Evolutionary conservation across 2,329 filamentous ascomycete species (phyloP), one percentile per base, ranked within the genome.

Genomic region (Scytalidium sp.): DNA sequence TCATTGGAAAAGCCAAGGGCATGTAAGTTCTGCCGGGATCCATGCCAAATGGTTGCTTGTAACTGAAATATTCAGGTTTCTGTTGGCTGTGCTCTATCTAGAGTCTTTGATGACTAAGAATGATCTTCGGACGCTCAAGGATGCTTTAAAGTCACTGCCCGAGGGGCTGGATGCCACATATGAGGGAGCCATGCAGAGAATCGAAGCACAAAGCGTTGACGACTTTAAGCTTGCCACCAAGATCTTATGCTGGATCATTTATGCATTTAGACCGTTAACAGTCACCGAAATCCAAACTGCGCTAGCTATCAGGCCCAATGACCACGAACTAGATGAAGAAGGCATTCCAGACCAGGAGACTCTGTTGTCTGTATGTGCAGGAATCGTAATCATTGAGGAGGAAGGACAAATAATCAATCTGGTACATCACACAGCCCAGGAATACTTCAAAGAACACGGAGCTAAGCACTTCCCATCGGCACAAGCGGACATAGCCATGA

Each of bases 61-160:
- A 36, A 36, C 15, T n/a, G 17, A 8, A 36, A 8, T 36, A 15
- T 7, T 4, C 15, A 46, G 54, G 50, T 58, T 23, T 49, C 53
- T 70, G 13, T 59, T 67, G 8, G 67, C 64, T 21, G 54, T 57
- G 2, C 59, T 70, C 2, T 57, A 68, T 45, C 49, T 66, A 1
- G 60, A 66, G 32, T 63, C 63, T 4, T 56, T 70, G 2, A 45
- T 50, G 17, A 57, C 55, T 15, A 61, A 64, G 45, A 53, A 9
- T 9, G 15, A n/a, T 4, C 8, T 36, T 9, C 8, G 32, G 6
- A 8, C 15, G 13, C 4, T 36, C 7, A 36, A n/a, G 13, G 8
- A 36, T 4, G 15, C 32, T 36, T 36, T 36, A 36, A n/a, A 36
- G 5, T 9, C 15, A 15, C 17, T 36, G 17, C 32, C 32, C 8